A percentile compares a stretch with the other conserved stretches of the same genome.
phyloP scores from a whole-genome alignment of 31 red algal genomes.

The Porphyra umbilicalis region DNA sequence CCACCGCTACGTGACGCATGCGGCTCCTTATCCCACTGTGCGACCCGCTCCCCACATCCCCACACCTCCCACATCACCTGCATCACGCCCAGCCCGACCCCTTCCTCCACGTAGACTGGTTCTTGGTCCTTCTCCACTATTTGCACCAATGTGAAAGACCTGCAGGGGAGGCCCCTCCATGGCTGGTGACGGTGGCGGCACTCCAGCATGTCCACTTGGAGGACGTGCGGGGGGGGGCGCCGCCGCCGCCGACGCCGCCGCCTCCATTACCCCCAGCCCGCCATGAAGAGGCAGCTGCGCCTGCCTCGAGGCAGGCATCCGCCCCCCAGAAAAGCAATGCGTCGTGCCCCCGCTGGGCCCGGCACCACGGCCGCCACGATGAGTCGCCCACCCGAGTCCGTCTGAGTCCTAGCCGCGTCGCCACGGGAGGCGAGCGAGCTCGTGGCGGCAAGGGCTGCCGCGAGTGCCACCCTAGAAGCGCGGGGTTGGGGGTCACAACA shows the following conservation, averaged over 20 bases:
- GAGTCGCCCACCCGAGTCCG: slow-evolving; percentile 58
- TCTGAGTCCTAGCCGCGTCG: slow-evolving; percentile 13
- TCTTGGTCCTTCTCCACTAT: slow-evolving; percentile 22
- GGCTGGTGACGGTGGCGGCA: neutral
- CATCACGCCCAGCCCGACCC: slow-evolving; percentile 22
- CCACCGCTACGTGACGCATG: no score
- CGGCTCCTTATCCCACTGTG: neutral
- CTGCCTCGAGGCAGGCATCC: no score
- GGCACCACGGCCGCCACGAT: slow-evolving; percentile 71
- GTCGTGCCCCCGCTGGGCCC: no score
- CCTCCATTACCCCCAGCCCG: no score
- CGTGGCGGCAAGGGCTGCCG: no score
- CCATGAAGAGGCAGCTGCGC: no score
- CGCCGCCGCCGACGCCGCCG: no score
- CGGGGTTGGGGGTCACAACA: no score
- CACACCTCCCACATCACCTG: slow-evolving; percentile 22
- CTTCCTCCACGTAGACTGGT: slow-evolving; percentile 21
- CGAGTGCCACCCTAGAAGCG: no score
- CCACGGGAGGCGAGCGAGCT: slow-evolving; percentile 51
- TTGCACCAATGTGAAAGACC: no score
- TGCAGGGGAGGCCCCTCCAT: neutral
- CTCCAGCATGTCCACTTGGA: slow-evolving; percentile 51
- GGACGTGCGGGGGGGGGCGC: no score
- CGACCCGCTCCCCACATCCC: neutral
- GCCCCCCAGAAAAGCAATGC: no score